Base-by-base conservation (phyloP, 768 basidiomycete species). In the Suillus plorans region DNA sequence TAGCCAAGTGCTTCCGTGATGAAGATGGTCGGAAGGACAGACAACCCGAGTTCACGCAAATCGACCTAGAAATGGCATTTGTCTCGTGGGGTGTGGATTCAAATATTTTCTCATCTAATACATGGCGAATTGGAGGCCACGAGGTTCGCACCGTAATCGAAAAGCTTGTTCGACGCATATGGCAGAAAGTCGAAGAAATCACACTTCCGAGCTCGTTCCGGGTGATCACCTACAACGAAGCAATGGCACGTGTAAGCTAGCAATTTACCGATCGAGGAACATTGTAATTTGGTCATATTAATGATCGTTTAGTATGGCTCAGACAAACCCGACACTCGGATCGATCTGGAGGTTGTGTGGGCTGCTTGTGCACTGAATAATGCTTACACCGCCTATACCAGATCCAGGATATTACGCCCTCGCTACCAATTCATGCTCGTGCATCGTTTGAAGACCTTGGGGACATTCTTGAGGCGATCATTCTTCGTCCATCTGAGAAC, bases 51-150 rank as follows among this genome's bases (percentile, higher is more conserved):
- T 98, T 98, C 77, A 98, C 96, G 25, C 96, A 98, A 79, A 82
- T 98, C 66, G 96, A 98, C 86, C 77, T 98, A 67, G 96, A 98
- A 79, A 96, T 97, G 92, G 94, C 91, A 2, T 98, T 91, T 77
- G 89, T 96, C 20, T 90, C 90, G 9, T 97, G 96, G 88, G 90
- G 89, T 58, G 68, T 71, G 4, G 58, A 63, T 36, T 62, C 22
- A 12, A 12, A 58, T 20, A 60, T 31, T 37, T 69, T 75, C 60
- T 61, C 72, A 52, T 45, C 63, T 41, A 77, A 84, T 64, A 64
- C 67, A 12, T 98, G 96, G 96, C 82, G 87, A 61, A 96, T 98
- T 62, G 96, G 96, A 28, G 95, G 94, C 20, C 74, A 74, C 31
- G 88, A 97, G 81, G 89, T 98, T 50, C 88, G 92, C 73, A 80